Base-by-base conservation (phyloP, 192 early-diverging fungal genomes). In the Chytriomyces confervae region DNA sequence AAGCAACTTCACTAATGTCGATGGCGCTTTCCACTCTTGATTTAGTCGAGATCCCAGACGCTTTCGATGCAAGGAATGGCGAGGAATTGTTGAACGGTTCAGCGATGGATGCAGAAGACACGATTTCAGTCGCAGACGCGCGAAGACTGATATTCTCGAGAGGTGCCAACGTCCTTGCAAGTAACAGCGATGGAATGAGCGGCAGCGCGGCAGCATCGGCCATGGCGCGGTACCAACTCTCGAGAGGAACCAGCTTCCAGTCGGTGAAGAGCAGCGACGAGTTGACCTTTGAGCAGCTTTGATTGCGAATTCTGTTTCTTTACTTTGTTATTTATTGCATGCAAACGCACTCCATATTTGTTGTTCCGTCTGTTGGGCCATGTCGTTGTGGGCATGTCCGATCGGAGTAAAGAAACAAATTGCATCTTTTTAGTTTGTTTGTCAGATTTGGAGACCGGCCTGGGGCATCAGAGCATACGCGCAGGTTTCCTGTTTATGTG, bases 11-110 rank as follows among this genome's bases (percentile, higher is more conserved):
- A 16, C 61, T 74, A 61, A 74, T 74, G 72, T 43, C 24, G 27
- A 7, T 74, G 43, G 47, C 72, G 13, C 44, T 74, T 11, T 74
- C 72, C 6, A 62, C 45, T 46, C 27, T 74, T 3, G 72, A 74
- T 61, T 43, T 74, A 27, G 69, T 36, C 20, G 69, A 36, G 1
- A 51, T 72, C 13, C 53, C 53, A 18, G 53, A 57, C 29, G 2
- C 29, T 36, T 36, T 36, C 29, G 29, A 36, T 36, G 53, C 20
- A 18, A 57, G 53, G 53, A 57, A 20, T 18, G 11, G 53, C 20
- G 53, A 57, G 0, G 53, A 20, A 57, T 18, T 20, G 13, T 57
- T 36, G 29, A 57, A 11, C 20, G 3, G 0, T 18, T 18, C 53
- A 20, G 53, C 13, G 53, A 20, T 57, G 20, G 53, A 57, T 57